Evolutionary conservation across 805 yeast genomes (phyloP), one percentile per base, ranked within the genome.

Genomic region (Kodamaea lidongshanica): DNA sequence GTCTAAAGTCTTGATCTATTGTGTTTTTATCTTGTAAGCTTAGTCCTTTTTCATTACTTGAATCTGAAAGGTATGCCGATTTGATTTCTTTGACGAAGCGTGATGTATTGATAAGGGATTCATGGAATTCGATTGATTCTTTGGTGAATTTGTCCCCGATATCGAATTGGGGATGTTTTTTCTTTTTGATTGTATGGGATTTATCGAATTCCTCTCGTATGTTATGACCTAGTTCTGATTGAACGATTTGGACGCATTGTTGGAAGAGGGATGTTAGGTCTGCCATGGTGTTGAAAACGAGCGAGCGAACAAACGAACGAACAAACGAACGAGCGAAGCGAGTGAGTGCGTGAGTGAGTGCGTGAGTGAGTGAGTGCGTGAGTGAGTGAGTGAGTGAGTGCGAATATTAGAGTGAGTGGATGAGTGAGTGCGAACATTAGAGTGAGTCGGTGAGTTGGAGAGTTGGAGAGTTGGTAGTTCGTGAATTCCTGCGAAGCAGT

Each of bases 1-100:
- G 43, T 34, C 73, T 65, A 24, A 74, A 60, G 35, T 74, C 75
- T 27, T 72, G 68, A 40, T 76, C 82, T 13, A 77, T 62, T 20
- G 65, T 61, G 37, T 74, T 73, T 42, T 74, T 71, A 22, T 74
- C 78, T 7, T 54, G 60, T n/a, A 14, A 22, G 5, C 28, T 27
- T 12, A 32, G 19, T 5, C 31, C 27, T 7, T 7, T 15, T n/a
- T 13, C 13, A 7, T 14, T 18, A 17, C 64, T 61, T 15, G 66
- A 43, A 14, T 43, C 36, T 8, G 50, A 44, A 8, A 65, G 46
- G 36, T 65, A 65, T 11, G 56, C 54, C 4, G 55, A 49, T 28
- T 56, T 52, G 18, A 64, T 44, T 14, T 53, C 59, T 3, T 37
- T 33, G 4, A 62, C 33, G 36, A 70, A 65, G 12, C 30, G 30